phyloP scores from a whole-genome alignment of 176 grass and related monocot genomes.

The Eleusine indica region DNA sequence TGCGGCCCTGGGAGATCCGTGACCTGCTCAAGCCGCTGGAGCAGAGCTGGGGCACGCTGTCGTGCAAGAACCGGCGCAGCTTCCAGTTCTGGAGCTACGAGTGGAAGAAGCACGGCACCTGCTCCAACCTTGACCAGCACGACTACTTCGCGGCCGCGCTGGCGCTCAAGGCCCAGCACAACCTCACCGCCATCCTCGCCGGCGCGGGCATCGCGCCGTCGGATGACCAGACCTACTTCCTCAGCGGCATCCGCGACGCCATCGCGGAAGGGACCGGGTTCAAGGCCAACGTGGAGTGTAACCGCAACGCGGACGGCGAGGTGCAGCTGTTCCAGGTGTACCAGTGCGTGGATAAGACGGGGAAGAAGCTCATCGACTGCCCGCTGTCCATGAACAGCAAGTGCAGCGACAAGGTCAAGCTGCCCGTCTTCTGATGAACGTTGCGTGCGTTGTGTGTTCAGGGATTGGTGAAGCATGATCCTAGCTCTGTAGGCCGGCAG shows the following conservation, averaged over 20 bases:
- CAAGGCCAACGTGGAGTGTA: constrained; percentile 63
- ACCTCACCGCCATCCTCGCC: constrained; percentile 51
- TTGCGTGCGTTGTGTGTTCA: background rate
- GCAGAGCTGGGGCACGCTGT: constrained; percentile 60
- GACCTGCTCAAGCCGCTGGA: constrained; percentile 55
- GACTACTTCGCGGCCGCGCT: constrained; percentile 64
- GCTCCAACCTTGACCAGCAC: constrained; percentile 59
- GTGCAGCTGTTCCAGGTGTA: constrained; percentile 79
- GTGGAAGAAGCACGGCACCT: constrained; percentile 88
- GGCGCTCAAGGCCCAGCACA: constrained; percentile 46
- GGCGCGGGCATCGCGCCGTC: constrained; percentile 60
- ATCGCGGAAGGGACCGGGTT: constrained; percentile 46
- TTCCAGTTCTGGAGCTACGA: constrained; percentile 78
- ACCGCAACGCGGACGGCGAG: constrained; percentile 44
- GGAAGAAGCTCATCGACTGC: constrained; percentile 62
- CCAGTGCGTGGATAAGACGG: constrained; percentile 59
- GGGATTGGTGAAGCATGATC: background rate
- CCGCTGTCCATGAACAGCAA: constrained; percentile 46
- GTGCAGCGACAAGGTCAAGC: constrained; percentile 49
- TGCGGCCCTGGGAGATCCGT: constrained; percentile 35
- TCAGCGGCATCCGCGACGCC: constrained; percentile 48
- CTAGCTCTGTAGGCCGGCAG: background rate
- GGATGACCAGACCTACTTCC: constrained; percentile 39
- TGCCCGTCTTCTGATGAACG: constrained; percentile 57
- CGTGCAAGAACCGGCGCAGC: constrained; percentile 53